Conservation (phyloP, 768 basidiomycete species). For the Termitomyces sp. region DNA sequence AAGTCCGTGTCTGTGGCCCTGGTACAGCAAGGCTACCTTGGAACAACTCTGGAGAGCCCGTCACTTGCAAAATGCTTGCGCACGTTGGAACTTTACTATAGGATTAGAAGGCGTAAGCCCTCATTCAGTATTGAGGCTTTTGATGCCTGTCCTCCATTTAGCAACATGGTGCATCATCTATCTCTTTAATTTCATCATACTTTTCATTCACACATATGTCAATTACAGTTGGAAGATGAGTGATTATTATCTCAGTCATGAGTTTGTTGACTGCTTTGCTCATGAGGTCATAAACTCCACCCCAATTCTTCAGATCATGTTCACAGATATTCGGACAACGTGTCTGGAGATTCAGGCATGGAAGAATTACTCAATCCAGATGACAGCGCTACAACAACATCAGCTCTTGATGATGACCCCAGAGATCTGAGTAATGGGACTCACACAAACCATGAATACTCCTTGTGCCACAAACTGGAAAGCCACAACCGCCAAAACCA, state of each 20-base stretch:
- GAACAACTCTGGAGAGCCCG: neutral
- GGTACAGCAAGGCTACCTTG: neutral
- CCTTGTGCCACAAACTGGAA: no score
- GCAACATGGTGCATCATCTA: conserved; percentile 27
- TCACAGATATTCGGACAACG: no score
- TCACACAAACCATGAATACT: no score
- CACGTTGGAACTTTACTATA: neutral
- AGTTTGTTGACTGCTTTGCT: conserved; percentile 19
- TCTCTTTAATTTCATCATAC: no score
- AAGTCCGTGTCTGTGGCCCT: neutral
- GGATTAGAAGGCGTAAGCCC: neutral
- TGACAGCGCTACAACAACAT: no score
- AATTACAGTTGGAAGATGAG: conserved; percentile 26
- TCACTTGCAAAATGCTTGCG: neutral
- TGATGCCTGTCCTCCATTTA: conserved; percentile 33
- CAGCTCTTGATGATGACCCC: no score
- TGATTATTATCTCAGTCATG: no score
- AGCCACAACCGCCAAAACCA: no score
- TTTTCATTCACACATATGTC: no score
- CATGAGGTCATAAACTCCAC: conserved; percentile 22
- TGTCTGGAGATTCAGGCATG: no score
- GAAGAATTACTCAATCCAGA: no score
- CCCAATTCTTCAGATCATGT: no score
- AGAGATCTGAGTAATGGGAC: conserved; percentile 1
- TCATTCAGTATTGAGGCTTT: conserved; percentile 22